Evolutionary conservation across 2,329 filamentous ascomycete species (phyloP), one percentile per base, ranked within the genome.

Genomic region (Clarireedia homoeocarpa): DNA sequence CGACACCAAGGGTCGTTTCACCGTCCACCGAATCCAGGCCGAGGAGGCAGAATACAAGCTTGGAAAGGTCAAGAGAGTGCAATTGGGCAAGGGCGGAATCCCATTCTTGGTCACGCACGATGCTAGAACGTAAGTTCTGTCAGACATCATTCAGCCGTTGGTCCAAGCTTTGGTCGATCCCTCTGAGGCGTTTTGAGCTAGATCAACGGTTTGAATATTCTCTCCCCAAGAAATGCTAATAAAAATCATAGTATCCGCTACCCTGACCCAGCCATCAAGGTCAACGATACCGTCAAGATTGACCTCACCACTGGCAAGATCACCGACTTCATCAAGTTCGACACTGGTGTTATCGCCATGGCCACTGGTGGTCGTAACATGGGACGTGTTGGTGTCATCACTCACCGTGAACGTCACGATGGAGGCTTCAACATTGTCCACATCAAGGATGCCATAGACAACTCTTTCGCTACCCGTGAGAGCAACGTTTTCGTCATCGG

Each of bases 101-200:
- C 94, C 94, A 95, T 99, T 96, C 91, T 96, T 97, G 91, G 94
- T 99, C 89, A 99, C 94, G 91, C 94, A 99, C 89, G 94, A 99
- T 94, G 94, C 94, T 81, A 88, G 94, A 91, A 99, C 94, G 92
- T 99, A 83, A 96, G 92, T 97, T 88, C 84, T 87, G 80, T 84
- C 80, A 83, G 80, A 88, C 88, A 90, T 96, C 91, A 94, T 91
- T 96, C 92, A 96, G 92, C 86, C 92, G 92, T 96, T 96, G 92
- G 90, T 92, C 89, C 90, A 95, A 94, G 89, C 83, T 96, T 94
- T 95, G 91, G 91, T 79, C 77, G 77, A 81, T 74, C 69, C 70
- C 46, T 58, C 58, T 58, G 57, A 62, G 59, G 50, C 59, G 64
- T 62, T 47, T 64, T 52, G 55, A 64, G 65, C 66, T 65, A 62